Conservation (phyloP, 106 monocot species). For the Acorus gramineus region DNA sequence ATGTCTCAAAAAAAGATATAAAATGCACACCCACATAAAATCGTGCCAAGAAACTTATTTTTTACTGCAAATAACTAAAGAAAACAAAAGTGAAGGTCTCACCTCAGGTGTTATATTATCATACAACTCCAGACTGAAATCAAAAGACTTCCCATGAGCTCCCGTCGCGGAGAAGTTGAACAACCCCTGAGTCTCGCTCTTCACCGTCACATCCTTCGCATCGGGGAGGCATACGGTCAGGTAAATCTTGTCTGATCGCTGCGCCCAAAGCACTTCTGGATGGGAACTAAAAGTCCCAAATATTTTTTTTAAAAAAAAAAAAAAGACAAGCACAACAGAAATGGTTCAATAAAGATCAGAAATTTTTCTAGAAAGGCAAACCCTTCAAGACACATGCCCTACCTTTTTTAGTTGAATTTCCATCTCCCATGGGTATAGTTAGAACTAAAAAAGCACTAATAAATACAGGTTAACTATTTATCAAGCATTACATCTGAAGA, state of each 20-base stretch:
- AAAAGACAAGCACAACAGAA: too few species aligned
- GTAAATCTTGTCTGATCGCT: conserved; percentile 78
- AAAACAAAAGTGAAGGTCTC: background rate
- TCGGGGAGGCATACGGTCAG: conserved; percentile 78
- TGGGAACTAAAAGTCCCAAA: conserved; percentile 37
- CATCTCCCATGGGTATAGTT: too few species aligned
- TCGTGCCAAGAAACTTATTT: too few species aligned
- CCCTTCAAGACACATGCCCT: too few species aligned
- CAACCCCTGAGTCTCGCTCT: conserved; percentile 43
- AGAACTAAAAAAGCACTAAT: too few species aligned
- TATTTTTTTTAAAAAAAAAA: background rate
- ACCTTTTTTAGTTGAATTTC: too few species aligned
- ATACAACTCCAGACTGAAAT: conserved; percentile 58
- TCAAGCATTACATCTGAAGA: too few species aligned
- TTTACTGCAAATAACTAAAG: background rate
- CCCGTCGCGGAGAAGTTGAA: conserved; percentile 74
- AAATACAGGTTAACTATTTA: too few species aligned
- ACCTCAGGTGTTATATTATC: conserved; percentile 59
- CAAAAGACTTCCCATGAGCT: conserved; percentile 43
- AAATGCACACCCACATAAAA: too few species aligned
- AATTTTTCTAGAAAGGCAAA: too few species aligned
- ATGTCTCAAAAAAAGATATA: too few species aligned
- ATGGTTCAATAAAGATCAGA: too few species aligned
- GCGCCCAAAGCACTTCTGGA: conserved; percentile 87
- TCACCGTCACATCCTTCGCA: conserved; percentile 60